Conservation (phyloP, 1,284 basidiomycete genomes). For the Leccinum pachyderme region DNA sequence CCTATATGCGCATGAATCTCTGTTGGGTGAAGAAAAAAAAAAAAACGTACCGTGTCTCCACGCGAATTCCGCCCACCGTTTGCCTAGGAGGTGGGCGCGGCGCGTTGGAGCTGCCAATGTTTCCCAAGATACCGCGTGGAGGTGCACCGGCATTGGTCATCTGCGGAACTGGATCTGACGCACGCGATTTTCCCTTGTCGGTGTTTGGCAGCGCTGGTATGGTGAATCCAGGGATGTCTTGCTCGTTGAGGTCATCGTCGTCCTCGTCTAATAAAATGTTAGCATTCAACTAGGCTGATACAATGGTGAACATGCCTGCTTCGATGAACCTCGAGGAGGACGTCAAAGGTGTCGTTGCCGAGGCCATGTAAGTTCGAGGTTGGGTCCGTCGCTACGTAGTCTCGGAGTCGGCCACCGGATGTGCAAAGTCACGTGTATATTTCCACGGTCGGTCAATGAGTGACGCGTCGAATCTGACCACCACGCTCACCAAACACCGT, state of each 20-base stretch:
- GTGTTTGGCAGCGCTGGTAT: slow-evolving; percentile 48
- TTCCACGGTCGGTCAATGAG: slow-evolving; percentile 33
- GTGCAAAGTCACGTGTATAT: slow-evolving; percentile 19
- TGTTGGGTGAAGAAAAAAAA: background rate
- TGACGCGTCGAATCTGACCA: slow-evolving; percentile 54
- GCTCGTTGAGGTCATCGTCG: slow-evolving; percentile 77
- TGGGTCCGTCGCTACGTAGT: background rate
- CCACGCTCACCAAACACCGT: slow-evolving; percentile 5
- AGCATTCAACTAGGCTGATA: background rate
- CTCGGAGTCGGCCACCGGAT: slow-evolving; percentile 6
- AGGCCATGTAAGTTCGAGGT: slow-evolving; percentile 16
- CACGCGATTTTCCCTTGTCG: slow-evolving; percentile 71
- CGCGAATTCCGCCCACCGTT: slow-evolving; percentile 77
- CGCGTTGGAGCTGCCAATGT: slow-evolving; percentile 58
- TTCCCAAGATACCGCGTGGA: slow-evolving; percentile 57
- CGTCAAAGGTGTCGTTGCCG: slow-evolving; percentile 50
- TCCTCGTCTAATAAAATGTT: slow-evolving; percentile 49
- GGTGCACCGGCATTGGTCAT: slow-evolving; percentile 36
- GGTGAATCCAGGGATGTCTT: slow-evolving; percentile 73
- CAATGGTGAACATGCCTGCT: slow-evolving; percentile 46
- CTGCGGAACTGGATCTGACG: slow-evolving; percentile 54
- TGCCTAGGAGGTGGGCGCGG: slow-evolving; percentile 48
- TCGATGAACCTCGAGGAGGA: slow-evolving; percentile 73
- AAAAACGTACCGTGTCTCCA: slow-evolving; percentile 74
- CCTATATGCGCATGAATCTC: slow-evolving; percentile 36